Evolutionary conservation across 2,329 filamentous ascomycete species (phyloP), one percentile per base, ranked within the genome.

Genomic region (Incumbomyces delicatus): DNA sequence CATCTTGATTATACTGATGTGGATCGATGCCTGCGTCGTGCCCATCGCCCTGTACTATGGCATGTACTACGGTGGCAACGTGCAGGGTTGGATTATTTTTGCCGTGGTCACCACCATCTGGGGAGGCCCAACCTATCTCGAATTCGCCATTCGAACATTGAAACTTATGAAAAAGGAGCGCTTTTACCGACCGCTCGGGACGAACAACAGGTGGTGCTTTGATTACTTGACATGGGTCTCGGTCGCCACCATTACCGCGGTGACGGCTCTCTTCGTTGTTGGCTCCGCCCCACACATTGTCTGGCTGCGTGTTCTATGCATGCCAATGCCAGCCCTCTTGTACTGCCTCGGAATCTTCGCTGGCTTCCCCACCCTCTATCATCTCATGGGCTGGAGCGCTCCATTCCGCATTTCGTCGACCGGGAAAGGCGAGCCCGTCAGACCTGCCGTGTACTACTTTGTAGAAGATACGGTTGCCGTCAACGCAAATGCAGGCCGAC

Each of bases 381-480:
- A 47, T 39, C 37, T 50, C 14, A 22, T 43, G 18, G 65, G 67
- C n/a, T 62, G 58, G 51, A 67, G 65, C 56, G 55, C 55, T 16
- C 78, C 77, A 0, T 81, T 78, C 57, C 74, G 77, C 38, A 77
- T 83, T 51, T 81, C 77, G 44, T 83, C 80, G 1, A 77, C 78
- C 0, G 71, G 71, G 1, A 80, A 78, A 57, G 79, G 79, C 14
- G 71, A 70, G 13, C 65, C 61, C 4, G 75, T 82, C 48, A 71
- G 75, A 2, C 81, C 81, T 0, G 73, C 77, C 2, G 70, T 76
- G 1, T 80, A 81, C 54, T 81, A 80, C 41, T 70, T 84, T 27
- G 75, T 83, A 20, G 81, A 85, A 61, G 81, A 85, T 55, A 72
- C 83, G 18, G 73, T 82, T 12, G 79, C 77, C 3, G 81, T 85